These are phyloP conservation scores for Nannochloropsis salina DNA, from an alignment of 108 stramenopile species.

Conservation along the genomic window DNA sequence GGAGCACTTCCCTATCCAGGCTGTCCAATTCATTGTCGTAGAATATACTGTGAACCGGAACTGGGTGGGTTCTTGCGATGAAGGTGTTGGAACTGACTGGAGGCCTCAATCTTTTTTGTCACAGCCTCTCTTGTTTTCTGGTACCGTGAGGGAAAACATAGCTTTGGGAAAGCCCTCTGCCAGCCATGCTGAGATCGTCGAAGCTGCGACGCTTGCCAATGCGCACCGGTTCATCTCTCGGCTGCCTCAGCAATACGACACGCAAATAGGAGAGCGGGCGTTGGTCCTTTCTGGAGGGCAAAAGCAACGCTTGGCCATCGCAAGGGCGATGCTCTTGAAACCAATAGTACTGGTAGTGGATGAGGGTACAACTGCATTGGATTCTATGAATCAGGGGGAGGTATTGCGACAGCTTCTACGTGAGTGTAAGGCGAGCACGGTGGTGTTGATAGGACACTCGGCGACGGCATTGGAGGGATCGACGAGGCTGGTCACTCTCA, in stretches of 20 bases:
- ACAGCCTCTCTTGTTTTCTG: conserved; percentile 71
- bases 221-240: conserved; percentile 69
- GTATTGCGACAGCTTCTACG: background rate
- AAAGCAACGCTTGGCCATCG: conserved; percentile 83
- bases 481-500: background rate
- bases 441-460: background rate
- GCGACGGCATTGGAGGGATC: background rate
- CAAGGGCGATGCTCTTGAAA: conserved; percentile 70
- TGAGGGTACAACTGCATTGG: conserved; percentile 57
- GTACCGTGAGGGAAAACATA: conserved; percentile 72
- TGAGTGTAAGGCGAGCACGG: background rate
- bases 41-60: background rate
- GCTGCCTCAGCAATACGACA: conserved; percentile 68
- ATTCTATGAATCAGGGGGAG: background rate
- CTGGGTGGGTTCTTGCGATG: background rate
- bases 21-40: background rate
- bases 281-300: conserved; percentile 78
- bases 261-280: conserved; percentile 74
- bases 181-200: conserved; percentile 46
- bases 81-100: no score
- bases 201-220: conserved; percentile 62
- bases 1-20: no score
- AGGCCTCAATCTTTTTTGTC: background rate
- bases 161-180: conserved; percentile 66
- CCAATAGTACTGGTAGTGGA: conserved; percentile 66